phyloP scores from a whole-genome alignment of 768 basidiomycete genomes.

The Auricularia heimuer region DNA sequence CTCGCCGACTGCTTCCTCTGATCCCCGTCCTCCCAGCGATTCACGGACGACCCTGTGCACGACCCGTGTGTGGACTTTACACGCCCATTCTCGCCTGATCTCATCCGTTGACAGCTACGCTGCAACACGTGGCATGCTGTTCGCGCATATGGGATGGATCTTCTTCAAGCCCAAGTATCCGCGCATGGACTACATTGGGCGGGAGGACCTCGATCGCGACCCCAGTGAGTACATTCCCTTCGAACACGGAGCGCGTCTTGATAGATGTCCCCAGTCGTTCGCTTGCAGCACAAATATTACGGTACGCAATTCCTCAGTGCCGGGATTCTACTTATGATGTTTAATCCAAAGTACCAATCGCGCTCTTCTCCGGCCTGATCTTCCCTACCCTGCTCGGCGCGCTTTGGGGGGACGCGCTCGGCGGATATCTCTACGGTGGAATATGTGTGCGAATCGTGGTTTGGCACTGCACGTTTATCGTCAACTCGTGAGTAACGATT shows the following conservation, averaged over 20 bases:
- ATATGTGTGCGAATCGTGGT: constrained; percentile 42
- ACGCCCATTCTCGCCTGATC: background rate
- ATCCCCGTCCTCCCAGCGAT: constrained; percentile 34
- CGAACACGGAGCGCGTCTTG: background rate
- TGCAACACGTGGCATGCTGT: constrained; percentile 62
- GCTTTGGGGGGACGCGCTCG: constrained; percentile 53
- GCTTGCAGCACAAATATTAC: constrained; percentile 62
- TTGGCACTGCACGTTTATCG: constrained; percentile 64
- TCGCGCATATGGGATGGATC: constrained; percentile 81
- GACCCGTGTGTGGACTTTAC: constrained; percentile 41
- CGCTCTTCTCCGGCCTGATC: constrained; percentile 48
- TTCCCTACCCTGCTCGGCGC: constrained; percentile 47
- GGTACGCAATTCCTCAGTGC: constrained; percentile 25
- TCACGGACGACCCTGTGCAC: constrained; percentile 58
- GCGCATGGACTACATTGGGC: constrained; percentile 52
- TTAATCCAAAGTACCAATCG: constrained; percentile 40
- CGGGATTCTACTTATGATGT: background rate
- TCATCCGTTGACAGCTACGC: constrained; percentile 39
- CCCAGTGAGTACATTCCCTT: constrained; percentile 36
- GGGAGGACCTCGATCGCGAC: constrained; percentile 58
- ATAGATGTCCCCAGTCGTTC: constrained; percentile 43
- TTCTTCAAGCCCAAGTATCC: constrained; percentile 65
- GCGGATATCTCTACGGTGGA: constrained; percentile 64
- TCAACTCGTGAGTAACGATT: constrained; percentile 46
- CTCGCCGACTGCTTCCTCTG: background rate